Percentiles rank a stretch among this genome's conserved stretches.
phyloP scores from a whole-genome alignment of 306 rosid genomes.

The Castanea mollissima region DNA sequence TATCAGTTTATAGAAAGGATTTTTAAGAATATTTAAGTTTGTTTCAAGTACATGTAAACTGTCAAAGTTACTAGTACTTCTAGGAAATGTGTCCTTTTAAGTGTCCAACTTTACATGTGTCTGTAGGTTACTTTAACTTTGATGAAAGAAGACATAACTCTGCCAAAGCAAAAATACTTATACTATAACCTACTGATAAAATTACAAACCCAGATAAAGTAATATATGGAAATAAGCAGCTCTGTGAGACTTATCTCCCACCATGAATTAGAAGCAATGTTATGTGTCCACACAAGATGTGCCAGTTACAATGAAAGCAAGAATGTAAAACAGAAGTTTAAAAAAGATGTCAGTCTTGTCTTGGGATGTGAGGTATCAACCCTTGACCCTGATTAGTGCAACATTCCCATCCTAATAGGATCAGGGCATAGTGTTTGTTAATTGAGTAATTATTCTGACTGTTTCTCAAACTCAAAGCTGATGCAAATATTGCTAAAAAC shows the following conservation, averaged over 20 bases:
- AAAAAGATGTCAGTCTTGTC: not conserved
- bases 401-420: not conserved
- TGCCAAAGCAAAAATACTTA: not conserved
- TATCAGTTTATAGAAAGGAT: not conserved
- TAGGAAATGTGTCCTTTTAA: not conserved
- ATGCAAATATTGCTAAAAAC: conserved; percentile 26
- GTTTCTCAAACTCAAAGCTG: not conserved
- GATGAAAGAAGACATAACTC: not conserved
- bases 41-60: not conserved
- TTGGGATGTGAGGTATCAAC: not conserved
- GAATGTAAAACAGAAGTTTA: not conserved
- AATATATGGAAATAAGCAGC: not conserved
- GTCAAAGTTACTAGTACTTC: not conserved
- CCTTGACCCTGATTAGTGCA: not conserved
- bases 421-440: not conserved
- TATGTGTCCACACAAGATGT: not conserved
- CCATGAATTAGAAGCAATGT: not conserved
- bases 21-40: not conserved
- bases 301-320: not conserved
- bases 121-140: not conserved
- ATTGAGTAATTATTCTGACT: not conserved
- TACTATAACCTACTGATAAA: not conserved
- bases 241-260: not conserved
- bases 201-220: not conserved
- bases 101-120: not conserved